These are phyloP conservation scores for Thermomucor indicae-seudaticae DNA, from an alignment of 371 early-diverging fungal species.

Conservation along the genomic window DNA sequence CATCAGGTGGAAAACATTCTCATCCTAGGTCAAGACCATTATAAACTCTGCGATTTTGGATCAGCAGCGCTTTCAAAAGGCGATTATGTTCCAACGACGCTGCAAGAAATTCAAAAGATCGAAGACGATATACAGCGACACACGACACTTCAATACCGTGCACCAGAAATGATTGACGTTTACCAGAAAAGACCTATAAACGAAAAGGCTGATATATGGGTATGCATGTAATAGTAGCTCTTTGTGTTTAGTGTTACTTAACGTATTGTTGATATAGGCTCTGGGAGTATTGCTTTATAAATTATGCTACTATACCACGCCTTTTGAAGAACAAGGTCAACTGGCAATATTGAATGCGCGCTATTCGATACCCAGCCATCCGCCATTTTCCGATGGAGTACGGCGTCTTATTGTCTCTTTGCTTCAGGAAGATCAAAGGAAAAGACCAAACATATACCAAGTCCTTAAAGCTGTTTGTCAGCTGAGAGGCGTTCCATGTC, in stretches of 20 bases:
- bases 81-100: conserved; percentile 47
- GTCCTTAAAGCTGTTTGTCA: conserved; percentile 62
- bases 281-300: conserved; percentile 91
- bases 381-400: conserved; percentile 65
- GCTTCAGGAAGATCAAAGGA: conserved; percentile 70
- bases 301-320: conserved; percentile 81
- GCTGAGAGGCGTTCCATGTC: conserved; percentile 65
- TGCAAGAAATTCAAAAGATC: conserved; percentile 66
- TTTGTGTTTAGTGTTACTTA: not conserved
- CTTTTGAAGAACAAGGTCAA: conserved; percentile 87
- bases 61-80: conserved; percentile 70
- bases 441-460: conserved; percentile 77
- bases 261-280: conserved; percentile 50
- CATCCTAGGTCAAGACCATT: conserved; percentile 48
- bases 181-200: conserved; percentile 77
- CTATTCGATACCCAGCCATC: conserved; percentile 72
- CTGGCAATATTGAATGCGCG: conserved; percentile 86
- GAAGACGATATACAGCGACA: conserved; percentile 75
- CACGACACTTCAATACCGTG: conserved; percentile 91
- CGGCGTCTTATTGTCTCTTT: conserved; percentile 64
- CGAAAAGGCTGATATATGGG: conserved; percentile 80
- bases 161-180: conserved; percentile 91
- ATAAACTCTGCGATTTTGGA: conserved; percentile 94
- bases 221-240: not conserved
- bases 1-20: conserved; percentile 56